These are phyloP conservation scores for Aspergillus carbonarius DNA, from an alignment of 2,329 filamentous ascomycete genomes.

Conservation along the genomic window DNA sequence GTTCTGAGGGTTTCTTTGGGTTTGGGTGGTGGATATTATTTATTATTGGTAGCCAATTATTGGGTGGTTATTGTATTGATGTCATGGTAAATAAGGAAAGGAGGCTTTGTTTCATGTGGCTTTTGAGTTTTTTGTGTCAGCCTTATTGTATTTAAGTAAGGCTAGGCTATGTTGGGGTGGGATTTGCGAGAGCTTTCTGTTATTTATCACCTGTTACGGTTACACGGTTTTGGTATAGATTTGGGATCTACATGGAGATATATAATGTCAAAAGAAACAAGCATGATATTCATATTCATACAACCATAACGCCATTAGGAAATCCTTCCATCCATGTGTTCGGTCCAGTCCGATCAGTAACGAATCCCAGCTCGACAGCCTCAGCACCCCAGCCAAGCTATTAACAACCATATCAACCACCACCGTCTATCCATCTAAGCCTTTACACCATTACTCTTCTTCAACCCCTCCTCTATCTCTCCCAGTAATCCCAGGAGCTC, in stretches of 20 bases:
- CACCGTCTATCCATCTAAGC: background rate
- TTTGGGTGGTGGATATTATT: background rate
- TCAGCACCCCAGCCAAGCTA: background rate
- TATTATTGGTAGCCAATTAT: background rate
- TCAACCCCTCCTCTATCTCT: conserved; percentile 63
- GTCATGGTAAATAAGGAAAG: no score
- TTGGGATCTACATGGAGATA: background rate
- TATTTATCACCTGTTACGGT: no score
- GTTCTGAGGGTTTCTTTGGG: background rate
- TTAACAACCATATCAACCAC: background rate
- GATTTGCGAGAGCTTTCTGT: background rate
- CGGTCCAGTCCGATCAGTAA: background rate
- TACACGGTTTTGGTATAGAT: background rate
- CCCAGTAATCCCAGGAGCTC: conserved; percentile 60
- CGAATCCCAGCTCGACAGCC: background rate
- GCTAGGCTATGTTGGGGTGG: background rate
- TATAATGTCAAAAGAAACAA: background rate
- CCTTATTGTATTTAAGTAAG: background rate
- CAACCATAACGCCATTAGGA: background rate
- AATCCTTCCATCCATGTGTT: background rate
- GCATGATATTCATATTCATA: background rate
- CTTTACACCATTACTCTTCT: conserved; percentile 30
- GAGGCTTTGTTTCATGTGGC: background rate
- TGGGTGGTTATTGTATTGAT: no score
- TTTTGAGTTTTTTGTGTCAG: background rate